These are phyloP conservation scores for Lipomyces chichibuensis DNA, from an alignment of 805 yeast genomes.

Conservation along the genomic window DNA sequence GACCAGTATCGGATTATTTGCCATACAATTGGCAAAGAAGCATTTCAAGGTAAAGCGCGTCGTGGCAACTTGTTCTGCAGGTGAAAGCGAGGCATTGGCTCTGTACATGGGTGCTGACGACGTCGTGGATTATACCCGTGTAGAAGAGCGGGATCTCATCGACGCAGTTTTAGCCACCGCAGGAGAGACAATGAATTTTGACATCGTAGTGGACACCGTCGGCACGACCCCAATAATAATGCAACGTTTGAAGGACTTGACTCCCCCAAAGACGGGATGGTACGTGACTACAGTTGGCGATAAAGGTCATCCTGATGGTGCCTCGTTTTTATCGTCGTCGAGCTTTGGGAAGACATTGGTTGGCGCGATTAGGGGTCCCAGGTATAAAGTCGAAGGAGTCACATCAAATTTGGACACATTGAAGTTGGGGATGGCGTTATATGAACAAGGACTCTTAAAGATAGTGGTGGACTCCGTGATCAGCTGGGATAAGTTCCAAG, in stretches of 20 bases:
- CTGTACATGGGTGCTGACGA: conserved; percentile 59
- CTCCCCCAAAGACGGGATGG: conserved; percentile 50
- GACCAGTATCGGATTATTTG: conserved; percentile 64
- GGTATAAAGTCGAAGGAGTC: conserved; percentile 37
- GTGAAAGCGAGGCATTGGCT: conserved; percentile 51
- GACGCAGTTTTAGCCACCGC: conserved; percentile 36
- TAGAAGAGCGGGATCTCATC: conserved; percentile 42
- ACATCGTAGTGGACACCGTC: conserved; percentile 64
- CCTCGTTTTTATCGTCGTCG: conserved; percentile 13
- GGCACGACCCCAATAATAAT: conserved; percentile 60
- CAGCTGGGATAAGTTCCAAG: conserved; percentile 52
- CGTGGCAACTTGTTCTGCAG: conserved; percentile 59
- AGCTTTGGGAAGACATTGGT: conserved; percentile 37
- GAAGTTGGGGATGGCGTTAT: conserved; percentile 49
- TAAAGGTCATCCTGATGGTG: conserved; percentile 46
- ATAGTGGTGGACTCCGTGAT: conserved; percentile 59
- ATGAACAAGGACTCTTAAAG: conserved; percentile 51
- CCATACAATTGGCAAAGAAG: conserved; percentile 60
- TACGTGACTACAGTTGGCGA: conserved; percentile 66
- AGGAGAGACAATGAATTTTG: conserved; percentile 51
- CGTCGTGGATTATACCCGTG: conserved; percentile 60
- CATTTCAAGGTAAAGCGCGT: conserved; percentile 53
- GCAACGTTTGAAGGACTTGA: conserved; percentile 51
- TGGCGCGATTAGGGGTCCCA: conserved; percentile 41
- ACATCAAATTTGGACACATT: conserved; percentile 45